Evolutionary conservation across 768 basidiomycete species (phyloP).

Genomic region (Podaxis sp.): DNA sequence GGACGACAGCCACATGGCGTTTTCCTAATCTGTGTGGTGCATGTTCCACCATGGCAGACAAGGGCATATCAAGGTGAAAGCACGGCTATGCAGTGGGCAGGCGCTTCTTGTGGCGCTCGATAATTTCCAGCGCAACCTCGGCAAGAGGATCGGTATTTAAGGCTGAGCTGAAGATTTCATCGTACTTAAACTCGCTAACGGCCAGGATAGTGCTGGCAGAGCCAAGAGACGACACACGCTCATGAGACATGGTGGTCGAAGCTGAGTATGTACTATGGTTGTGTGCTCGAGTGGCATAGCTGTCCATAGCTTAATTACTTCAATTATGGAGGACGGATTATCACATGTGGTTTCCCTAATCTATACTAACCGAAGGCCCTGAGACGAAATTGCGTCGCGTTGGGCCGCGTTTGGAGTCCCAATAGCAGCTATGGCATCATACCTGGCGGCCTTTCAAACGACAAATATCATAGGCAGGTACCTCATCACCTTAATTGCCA

Average conservation of each 20-base stretch:
- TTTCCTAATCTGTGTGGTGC: slow-evolving; percentile 18
- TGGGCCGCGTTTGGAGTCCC: too few relatives aligned
- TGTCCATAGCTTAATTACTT: not conserved
- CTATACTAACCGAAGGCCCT: too few relatives aligned
- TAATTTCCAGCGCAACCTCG: not conserved
- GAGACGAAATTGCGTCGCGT: too few relatives aligned
- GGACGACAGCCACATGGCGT: slow-evolving; percentile 20
- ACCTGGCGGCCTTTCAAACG: too few relatives aligned
- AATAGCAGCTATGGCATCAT: too few relatives aligned
- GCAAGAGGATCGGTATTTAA: not conserved
- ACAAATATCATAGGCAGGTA: too few relatives aligned
- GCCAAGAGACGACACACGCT: not conserved
- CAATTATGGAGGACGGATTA: too few relatives aligned
- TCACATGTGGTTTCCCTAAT: too few relatives aligned
- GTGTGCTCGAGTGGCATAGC: not conserved
- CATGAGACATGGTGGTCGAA: not conserved
- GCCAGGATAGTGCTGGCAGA: not conserved
- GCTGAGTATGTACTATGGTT: not conserved
- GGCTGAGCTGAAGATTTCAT: not conserved
- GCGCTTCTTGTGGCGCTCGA: not conserved
- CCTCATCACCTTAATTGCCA: too few relatives aligned
- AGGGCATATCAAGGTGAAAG: slow-evolving; percentile 17
- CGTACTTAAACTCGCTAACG: not conserved
- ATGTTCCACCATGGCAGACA: slow-evolving; percentile 19
- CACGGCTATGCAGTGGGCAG: not conserved